These are phyloP conservation scores for Calonectria pseudoreteaudii DNA, from an alignment of 2,329 filamentous ascomycete species.

Conservation along the genomic window DNA sequence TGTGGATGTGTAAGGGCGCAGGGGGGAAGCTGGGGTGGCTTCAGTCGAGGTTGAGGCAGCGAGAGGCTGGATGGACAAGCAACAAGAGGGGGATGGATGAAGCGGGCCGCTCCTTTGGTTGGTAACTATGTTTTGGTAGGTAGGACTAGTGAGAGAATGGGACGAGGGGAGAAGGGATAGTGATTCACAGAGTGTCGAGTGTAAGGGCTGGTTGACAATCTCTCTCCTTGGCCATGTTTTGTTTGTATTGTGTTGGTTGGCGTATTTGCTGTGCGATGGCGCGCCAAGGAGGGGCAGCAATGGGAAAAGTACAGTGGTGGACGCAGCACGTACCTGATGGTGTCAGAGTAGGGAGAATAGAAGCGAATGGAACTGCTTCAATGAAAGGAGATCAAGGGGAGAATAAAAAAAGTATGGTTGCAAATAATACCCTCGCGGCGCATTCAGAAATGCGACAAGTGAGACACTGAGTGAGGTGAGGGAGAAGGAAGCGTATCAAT, in stretches of 20 bases:
- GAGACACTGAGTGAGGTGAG: neutral
- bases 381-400: neutral
- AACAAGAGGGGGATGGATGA: neutral
- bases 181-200: neutral
- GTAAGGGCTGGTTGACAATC: neutral
- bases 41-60: neutral
- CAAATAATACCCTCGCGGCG: neutral
- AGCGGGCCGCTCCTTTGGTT: slow-evolving; percentile 24
- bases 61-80: neutral
- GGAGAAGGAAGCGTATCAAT: neutral
- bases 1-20: slow-evolving; percentile 7
- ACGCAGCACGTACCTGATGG: neutral
- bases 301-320: neutral
- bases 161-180: neutral
- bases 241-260: neutral
- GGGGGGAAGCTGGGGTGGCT: slow-evolving; percentile 7
- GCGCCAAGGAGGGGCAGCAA: neutral
- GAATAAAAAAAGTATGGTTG: neutral
- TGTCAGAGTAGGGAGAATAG: neutral
- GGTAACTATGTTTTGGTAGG: slow-evolving; percentile 8
- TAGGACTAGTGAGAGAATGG: neutral
- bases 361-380: neutral
- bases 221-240: neutral
- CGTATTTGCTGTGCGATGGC: neutral
- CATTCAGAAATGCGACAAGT: neutral